These are phyloP conservation scores for Moniliella sp. DNA, from an alignment of 1,284 basidiomycete genomes.

Conservation along the genomic window DNA sequence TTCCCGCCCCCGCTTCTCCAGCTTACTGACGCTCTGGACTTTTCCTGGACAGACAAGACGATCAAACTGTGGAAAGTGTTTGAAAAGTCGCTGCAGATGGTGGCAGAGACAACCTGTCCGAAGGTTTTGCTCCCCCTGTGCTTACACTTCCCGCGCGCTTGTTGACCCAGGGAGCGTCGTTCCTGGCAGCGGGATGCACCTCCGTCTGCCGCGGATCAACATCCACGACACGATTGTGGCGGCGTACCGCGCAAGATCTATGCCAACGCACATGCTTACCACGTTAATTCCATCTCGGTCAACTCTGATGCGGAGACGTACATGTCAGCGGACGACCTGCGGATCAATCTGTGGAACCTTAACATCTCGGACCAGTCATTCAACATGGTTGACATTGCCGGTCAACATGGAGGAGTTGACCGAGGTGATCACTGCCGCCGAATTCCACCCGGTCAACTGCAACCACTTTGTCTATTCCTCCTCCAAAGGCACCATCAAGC, in stretches of 20 bases:
- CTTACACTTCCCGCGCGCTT: conserved; percentile 4
- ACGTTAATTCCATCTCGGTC: conserved; percentile 97
- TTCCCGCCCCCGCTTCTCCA: not conserved
- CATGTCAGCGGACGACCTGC: conserved; percentile 87
- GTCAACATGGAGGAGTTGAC: conserved; percentile 99
- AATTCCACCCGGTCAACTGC: conserved; percentile 93
- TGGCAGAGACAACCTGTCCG: conserved; percentile 76
- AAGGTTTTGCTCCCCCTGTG: conserved; percentile 11
- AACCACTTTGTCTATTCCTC: conserved; percentile 98
- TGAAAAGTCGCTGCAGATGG: conserved; percentile 84
- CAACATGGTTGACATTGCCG: conserved; percentile 97
- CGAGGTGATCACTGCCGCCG: conserved; percentile 95
- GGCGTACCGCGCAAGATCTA: conserved; percentile 96
- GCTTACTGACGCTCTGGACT: not conserved
- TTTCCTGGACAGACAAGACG: conserved; percentile 54
- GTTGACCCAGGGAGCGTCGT: conserved; percentile 10
- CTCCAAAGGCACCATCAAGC: conserved; percentile 97
- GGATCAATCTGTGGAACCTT: conserved; percentile 94
- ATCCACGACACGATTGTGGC: conserved; percentile 94
- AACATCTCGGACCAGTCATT: conserved; percentile 97
- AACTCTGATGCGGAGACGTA: conserved; percentile 99
- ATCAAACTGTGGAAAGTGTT: conserved; percentile 99
- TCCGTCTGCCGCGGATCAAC: conserved; percentile 42
- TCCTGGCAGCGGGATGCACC: conserved; percentile 12
- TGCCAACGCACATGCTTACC: conserved; percentile 95